A percentile compares a stretch with the other conserved stretches of the same genome.
These are phyloP conservation scores for Myrica gale DNA, from an alignment of 306 rosid species.

Conservation along the genomic window DNA sequence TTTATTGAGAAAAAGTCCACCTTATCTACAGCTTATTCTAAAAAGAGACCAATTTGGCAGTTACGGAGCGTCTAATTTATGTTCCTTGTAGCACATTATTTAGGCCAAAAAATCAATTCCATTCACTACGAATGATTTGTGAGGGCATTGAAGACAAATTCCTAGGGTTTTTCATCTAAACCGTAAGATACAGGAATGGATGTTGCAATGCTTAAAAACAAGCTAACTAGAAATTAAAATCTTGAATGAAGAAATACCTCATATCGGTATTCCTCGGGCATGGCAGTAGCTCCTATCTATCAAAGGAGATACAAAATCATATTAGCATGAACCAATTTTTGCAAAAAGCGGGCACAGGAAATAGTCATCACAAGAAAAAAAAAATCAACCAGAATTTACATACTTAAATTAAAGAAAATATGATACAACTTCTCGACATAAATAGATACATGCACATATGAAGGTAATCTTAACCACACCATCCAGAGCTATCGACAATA, in stretches of 20 bases:
- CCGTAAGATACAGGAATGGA: background rate
- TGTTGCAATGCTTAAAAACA: background rate
- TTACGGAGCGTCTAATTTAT: background rate
- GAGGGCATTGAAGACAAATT: background rate
- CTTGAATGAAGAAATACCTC: slow-evolving; percentile 49
- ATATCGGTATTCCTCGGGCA: slow-evolving; percentile 48
- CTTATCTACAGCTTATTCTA: too few species aligned
- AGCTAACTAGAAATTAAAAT: slow-evolving; percentile 8
- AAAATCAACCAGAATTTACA: background rate
- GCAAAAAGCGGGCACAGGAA: background rate
- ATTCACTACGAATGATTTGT: background rate
- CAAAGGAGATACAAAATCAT: slow-evolving; percentile 21
- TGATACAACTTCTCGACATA: background rate
- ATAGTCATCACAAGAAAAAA: slow-evolving; percentile 10
- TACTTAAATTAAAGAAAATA: background rate
- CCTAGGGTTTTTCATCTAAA: background rate
- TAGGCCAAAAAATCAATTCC: background rate
- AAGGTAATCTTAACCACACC: background rate
- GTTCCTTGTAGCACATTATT: background rate
- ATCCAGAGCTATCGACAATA: background rate
- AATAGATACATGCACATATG: background rate
- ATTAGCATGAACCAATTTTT: slow-evolving; percentile 6
- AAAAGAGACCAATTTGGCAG: background rate
- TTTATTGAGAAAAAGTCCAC: background rate
- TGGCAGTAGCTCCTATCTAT: slow-evolving; percentile 47